A percentile compares a stretch with the other conserved stretches of the same genome.
phyloP scores from a whole-genome alignment of 2,329 filamentous ascomycete species.

The Fusarium nurragi region DNA sequence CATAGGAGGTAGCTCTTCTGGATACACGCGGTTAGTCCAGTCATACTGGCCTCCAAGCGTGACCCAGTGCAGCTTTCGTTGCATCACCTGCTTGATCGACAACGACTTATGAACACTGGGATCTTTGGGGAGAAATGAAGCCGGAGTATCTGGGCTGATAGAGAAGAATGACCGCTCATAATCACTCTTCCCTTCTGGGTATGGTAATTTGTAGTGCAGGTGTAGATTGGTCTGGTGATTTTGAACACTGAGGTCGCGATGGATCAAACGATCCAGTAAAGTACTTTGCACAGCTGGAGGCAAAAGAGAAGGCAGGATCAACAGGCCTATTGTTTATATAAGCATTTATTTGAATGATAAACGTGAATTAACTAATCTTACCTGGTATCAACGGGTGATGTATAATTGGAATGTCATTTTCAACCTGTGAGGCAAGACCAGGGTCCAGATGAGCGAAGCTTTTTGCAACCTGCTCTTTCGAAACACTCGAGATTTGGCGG shows the following conservation, averaged over 20 bases:
- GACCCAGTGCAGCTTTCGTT: slow-evolving; percentile 88
- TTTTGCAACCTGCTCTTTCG: slow-evolving; percentile 53
- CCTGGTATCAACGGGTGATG: slow-evolving; percentile 75
- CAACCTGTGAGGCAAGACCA: slow-evolving; percentile 46
- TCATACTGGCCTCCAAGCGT: slow-evolving; percentile 96
- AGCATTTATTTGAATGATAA: not conserved
- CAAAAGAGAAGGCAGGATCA: slow-evolving; percentile 79
- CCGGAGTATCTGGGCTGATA: slow-evolving; percentile 59
- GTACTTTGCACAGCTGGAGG: slow-evolving; percentile 73
- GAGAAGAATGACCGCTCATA: slow-evolving; percentile 63
- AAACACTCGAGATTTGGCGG: slow-evolving; percentile 55
- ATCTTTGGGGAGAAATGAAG: slow-evolving; percentile 74
- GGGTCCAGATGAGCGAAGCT: slow-evolving; percentile 56
- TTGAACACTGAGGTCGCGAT: slow-evolving; percentile 77
- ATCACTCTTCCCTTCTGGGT: slow-evolving; percentile 51
- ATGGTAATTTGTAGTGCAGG: slow-evolving; percentile 78
- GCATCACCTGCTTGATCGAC: slow-evolving; percentile 73
- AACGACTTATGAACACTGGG: slow-evolving; percentile 78
- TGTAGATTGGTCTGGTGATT: slow-evolving; percentile 90
- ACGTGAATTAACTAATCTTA: slow-evolving; percentile 48
- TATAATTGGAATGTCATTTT: slow-evolving; percentile 62
- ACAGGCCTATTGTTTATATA: slow-evolving; percentile 69
- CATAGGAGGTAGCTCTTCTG: slow-evolving; percentile 68
- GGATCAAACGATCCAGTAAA: slow-evolving; percentile 78
- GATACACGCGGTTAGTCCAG: slow-evolving; percentile 90